Evolutionary conservation across 768 basidiomycete species (phyloP), one percentile per base, ranked within the genome.

Genomic region (Candolleomyces efflorescens): DNA sequence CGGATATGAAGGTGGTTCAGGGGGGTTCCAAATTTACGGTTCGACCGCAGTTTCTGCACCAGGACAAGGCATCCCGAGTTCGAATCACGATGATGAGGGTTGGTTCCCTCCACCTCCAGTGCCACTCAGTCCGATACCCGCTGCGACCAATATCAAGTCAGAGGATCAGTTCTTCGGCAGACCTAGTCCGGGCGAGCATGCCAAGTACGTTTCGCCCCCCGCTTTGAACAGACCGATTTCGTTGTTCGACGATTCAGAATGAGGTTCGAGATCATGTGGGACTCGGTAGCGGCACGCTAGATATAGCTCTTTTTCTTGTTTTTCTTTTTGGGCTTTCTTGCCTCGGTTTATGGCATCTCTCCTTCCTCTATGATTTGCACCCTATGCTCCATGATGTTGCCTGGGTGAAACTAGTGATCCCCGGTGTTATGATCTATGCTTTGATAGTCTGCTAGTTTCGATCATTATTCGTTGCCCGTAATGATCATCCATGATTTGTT

Each of bases 171-270:
- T 48, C n/a, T 22, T 22, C 9, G 46, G 46, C 18, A 48, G 46
- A 11, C 46, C 20, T 9, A 20, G 22, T 26, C 18, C 4, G 5
- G 46, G 15, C 6, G 24, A 24, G 13, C 13, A 15, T 48, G 46
- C 12, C 18, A 20, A 26, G 20, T 48, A 48, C 23, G n/a, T 48
- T 26, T 48, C 46, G 20, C 51, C 51, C 23, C 36, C 51, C 3
- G 36, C 51, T 15, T 53, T 53, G 51, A 53, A 38, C 13, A 53
- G 51, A 39, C 51, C 51, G 51, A 53, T 53, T 17, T 53, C 51
- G 32, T 23, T 53, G 51, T 53, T 53, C 20, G 18, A 18, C 12
- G 51, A 53, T 23, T 53, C 51, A 18, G 51, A 53, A 15, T 43
- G 41, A 43, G 41, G 15, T 43, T 43, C 11, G 32, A 11, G 32